These are phyloP conservation scores for Rhizophlyctis rosea DNA, from an alignment of 192 early-diverging fungal species.

Conservation along the genomic window DNA sequence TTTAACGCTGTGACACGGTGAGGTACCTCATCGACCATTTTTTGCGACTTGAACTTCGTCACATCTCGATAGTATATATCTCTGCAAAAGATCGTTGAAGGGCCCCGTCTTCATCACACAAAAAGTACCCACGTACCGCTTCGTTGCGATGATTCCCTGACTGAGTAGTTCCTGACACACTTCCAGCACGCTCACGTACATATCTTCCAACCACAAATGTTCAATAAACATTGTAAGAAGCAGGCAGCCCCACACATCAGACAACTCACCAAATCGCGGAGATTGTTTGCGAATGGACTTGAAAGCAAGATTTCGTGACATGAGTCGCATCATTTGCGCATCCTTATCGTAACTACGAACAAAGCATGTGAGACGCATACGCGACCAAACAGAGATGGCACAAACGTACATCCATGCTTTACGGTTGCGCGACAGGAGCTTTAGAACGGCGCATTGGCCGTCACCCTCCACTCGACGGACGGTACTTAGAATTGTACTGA, in stretches of 20 bases:
- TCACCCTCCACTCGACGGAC: not conserved
- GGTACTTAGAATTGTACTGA: not conserved
- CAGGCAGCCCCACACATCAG: too few relatives aligned
- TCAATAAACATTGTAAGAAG: too few relatives aligned
- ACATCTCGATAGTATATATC: constrained; percentile 39
- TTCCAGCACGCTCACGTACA: constrained; percentile 25
- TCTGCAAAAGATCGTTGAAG: not conserved
- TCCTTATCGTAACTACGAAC: constrained; percentile 4
- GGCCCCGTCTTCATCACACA: not conserved
- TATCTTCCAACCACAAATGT: constrained; percentile 1
- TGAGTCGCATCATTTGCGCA: constrained; percentile 8
- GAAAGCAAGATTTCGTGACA: not conserved
- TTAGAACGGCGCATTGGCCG: constrained; percentile 1
- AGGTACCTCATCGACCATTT: constrained; percentile 25
- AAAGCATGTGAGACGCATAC: not conserved
- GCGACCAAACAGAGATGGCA: not conserved
- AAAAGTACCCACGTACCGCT: constrained; percentile 18
- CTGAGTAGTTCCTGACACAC: constrained; percentile 19
- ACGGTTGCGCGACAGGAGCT: constrained; percentile 14
- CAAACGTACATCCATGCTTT: constrained; percentile 20
- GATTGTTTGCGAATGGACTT: not conserved
- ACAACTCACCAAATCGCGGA: constrained; percentile 9
- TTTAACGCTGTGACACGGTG: not conserved
- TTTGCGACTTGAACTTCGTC: constrained; percentile 23
- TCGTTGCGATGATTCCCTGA: constrained; percentile 25